A percentile compares a stretch with the other conserved stretches of the same genome.
phyloP scores from a whole-genome alignment of 2,329 filamentous ascomycete genomes.

The Trichoderma guizhouense region DNA sequence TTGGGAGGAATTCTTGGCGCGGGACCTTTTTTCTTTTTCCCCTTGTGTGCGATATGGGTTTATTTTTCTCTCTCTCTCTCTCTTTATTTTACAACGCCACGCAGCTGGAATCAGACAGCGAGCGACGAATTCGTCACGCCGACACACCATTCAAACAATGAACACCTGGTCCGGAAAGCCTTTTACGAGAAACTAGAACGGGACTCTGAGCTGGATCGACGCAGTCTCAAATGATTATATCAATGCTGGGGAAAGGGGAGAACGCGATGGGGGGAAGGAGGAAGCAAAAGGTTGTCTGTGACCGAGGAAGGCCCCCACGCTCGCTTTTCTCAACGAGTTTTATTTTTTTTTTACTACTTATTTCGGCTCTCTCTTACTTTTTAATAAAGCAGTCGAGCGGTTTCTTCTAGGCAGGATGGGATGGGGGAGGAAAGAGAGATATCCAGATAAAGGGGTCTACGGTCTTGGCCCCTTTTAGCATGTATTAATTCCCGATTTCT shows the following conservation, averaged over 20 bases:
- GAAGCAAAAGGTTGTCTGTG: constrained; percentile 1
- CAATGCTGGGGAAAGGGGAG: constrained; percentile 11
- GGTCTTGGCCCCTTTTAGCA: constrained; percentile 39
- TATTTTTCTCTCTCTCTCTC: constrained; percentile 7
- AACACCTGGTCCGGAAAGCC: constrained; percentile 13
- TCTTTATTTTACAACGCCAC: constrained; percentile 16
- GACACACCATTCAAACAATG: constrained; percentile 4
- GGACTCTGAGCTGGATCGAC: constrained; percentile 13
- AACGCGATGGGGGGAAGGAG: constrained; percentile 4
- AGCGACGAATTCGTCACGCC: constrained; percentile 18
- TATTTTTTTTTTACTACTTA: neutral
- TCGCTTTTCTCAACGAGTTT: constrained; percentile 12
- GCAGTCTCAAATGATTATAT: constrained; percentile 18
- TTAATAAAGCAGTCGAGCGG: constrained; percentile 18
- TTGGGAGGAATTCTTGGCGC: constrained; percentile 11
- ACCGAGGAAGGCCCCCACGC: neutral
- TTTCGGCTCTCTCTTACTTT: constrained; percentile 9
- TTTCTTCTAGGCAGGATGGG: constrained; percentile 9
- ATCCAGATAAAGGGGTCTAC: constrained; percentile 27
- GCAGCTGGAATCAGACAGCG: constrained; percentile 24
- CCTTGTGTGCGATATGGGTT: constrained; percentile 24
- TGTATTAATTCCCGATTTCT: constrained; percentile 48
- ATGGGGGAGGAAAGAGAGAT: constrained; percentile 4
- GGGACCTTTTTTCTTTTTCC: constrained; percentile 24
- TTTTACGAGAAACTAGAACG: constrained; percentile 17